These are phyloP conservation scores for Tuber borchii DNA, from an alignment of 495 filamentous ascomycete species.

Conservation along the genomic window DNA sequence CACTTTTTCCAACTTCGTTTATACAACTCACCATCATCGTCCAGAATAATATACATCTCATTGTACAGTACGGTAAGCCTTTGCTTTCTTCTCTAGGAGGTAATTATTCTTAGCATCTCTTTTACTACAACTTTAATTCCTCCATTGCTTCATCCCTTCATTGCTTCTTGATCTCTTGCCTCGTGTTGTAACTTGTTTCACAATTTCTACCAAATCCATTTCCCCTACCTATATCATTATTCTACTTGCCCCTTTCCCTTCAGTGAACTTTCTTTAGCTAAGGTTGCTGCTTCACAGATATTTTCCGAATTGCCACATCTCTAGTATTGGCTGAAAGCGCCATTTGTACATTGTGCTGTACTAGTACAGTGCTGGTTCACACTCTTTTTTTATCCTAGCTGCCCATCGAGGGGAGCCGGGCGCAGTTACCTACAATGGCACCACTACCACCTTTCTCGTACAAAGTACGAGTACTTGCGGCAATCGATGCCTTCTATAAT, in stretches of 20 bases:
- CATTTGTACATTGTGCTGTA: not conserved
- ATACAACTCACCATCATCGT: not conserved
- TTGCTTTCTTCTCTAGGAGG: not conserved
- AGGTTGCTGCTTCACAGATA: not conserved
- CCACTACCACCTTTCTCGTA: conserved; percentile 33
- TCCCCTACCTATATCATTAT: not conserved
- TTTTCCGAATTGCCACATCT: not conserved
- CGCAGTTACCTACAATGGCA: conserved; percentile 14
- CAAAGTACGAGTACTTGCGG: conserved; percentile 39
- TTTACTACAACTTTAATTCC: not conserved
- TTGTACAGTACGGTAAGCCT: not conserved
- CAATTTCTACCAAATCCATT: not conserved
- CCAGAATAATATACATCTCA: not conserved
- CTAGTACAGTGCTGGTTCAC: not conserved
- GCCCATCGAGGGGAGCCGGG: not conserved
- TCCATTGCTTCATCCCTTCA: not conserved
- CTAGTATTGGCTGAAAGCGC: not conserved
- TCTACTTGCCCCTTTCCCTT: not conserved
- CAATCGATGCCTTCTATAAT: conserved; percentile 33
- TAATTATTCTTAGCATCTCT: not conserved
- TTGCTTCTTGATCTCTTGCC: not conserved
- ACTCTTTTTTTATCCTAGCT: not conserved
- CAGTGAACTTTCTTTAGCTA: not conserved
- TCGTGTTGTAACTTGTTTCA: not conserved
- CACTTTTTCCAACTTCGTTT: not conserved